Base-by-base conservation (phyloP, 768 basidiomycete genomes). In the Tylopilus plumbeoviolaceoides region DNA sequence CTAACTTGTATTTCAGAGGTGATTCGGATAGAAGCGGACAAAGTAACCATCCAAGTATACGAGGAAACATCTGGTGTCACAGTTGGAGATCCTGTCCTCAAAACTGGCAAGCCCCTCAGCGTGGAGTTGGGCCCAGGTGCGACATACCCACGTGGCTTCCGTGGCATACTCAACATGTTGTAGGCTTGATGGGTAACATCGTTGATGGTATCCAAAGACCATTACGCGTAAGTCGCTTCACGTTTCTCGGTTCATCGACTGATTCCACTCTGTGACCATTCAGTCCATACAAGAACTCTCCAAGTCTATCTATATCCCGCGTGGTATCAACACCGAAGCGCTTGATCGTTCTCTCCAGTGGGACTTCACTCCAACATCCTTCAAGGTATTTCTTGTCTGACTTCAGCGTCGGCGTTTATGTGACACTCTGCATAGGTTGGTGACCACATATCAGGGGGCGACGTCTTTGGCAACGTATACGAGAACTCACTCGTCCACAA, bases 31-130 rank as follows among this genome's bases (percentile, higher is more conserved):
- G 97, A 98, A 61, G 85, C 85, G 56, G 97, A 99, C 75, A 95
- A 97, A 75, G 91, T 91, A 40, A 98, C 97, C 12, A 98, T 99
- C 56, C 97, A 99, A 71, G 97, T 99, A 10, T 98, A 99, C 66
- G 97, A 99, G 72, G 97, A 99, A 76, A 98, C 95, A 7, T 97
- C 95, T 40, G 97, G 97, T 49, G 97, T 99, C 39, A 98, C 95
- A 7, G 95, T 98, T 48, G 97, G 97, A 27, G 97, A 99, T 75
- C 97, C 97, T 44, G 97, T 99, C 17, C 74, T 99, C 65, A 82
- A 95, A 51, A 99, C 97, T 27, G 97, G 95, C 43, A 99, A 99
- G 70, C 97, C 97, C 28, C 82, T 99, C 51, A 93, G 91, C 69
- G 97, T 98, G 53, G 97, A 99, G 71, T 81, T 99, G 38, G 97